Evolutionary conservation across 73 alveolate species (phyloP).

Genomic region (Symbiodinium natans): DNA sequence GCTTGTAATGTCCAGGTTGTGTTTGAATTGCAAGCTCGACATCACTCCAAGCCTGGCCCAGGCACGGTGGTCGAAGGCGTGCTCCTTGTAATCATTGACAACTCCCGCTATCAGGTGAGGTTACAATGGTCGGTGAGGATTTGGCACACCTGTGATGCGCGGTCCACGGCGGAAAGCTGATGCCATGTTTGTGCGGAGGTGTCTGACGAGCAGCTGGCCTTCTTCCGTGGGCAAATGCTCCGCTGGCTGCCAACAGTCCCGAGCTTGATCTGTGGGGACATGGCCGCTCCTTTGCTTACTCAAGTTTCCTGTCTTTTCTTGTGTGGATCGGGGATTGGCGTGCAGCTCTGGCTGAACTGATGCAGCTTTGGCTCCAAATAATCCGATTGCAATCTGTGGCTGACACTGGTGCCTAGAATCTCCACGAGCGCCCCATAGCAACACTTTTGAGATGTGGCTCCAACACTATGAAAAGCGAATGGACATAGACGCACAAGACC

Average conservation of each 20-base stretch:
- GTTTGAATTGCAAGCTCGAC: no score
- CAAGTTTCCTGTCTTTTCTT: not conserved
- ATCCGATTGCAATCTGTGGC: no score
- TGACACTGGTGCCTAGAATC: no score
- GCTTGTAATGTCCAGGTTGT: no score
- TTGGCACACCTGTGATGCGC: not conserved
- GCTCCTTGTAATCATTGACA: not conserved
- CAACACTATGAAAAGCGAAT: no score
- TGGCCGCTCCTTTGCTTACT: not conserved
- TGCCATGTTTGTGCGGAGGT: slow-evolving; percentile 2
- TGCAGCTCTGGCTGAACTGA: no score
- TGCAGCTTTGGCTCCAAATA: no score
- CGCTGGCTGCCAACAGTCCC: slow-evolving; percentile 16
- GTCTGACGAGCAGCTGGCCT: not conserved
- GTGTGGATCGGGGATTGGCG: not conserved
- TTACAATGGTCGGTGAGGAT: not conserved
- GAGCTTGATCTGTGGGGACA: not conserved
- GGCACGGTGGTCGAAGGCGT: slow-evolving; percentile 1
- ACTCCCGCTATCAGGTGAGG: slow-evolving; percentile 15
- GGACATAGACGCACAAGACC: no score
- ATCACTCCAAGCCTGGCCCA: not conserved
- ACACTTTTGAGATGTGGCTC: no score
- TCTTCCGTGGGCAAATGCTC: slow-evolving; percentile 11
- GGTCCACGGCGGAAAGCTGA: no score
- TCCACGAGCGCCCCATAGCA: no score